Evolutionary conservation across 345 rosid species (phyloP).

Genomic region (Aquilaria yunnanensis): DNA sequence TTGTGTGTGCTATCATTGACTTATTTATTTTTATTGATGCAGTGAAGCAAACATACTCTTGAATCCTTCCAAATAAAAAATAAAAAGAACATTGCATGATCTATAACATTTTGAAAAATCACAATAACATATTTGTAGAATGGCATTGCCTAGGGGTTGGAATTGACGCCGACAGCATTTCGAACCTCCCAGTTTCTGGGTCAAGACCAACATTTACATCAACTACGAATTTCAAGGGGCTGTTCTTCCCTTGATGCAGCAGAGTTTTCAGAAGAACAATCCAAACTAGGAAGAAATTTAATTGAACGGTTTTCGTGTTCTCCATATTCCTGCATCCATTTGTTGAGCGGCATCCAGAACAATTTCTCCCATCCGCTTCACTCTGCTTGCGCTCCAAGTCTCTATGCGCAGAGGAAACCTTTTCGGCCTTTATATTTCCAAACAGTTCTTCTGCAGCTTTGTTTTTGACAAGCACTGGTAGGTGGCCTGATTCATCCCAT

Average conservation of each 20-base stretch:
- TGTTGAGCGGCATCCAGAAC: not conserved
- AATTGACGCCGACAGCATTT: conserved; percentile 31
- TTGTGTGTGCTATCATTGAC: no score
- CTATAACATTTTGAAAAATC: no score
- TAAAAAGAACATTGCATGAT: no score
- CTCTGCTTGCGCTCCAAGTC: not conserved
- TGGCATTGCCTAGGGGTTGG: conserved; percentile 15
- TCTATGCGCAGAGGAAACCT: conserved; percentile 18
- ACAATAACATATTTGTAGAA: not conserved
- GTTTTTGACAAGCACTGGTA: conserved; percentile 48
- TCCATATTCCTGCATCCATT: conserved; percentile 10
- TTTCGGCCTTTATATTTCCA: conserved; percentile 47
- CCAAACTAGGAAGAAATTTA: conserved; percentile 34
- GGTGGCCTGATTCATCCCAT: conserved; percentile 48
- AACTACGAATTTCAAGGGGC: conserved; percentile 38
- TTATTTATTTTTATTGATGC: no score
- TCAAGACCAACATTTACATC: conserved; percentile 26
- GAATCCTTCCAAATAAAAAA: no score
- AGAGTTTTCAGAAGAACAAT: conserved; percentile 28
- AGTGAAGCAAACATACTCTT: no score
- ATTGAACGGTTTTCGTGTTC: conserved; percentile 4
- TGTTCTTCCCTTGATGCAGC: conserved; percentile 32
- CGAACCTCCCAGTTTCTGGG: conserved; percentile 29
- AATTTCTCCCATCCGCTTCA: not conserved
- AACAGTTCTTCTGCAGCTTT: conserved; percentile 51